A percentile compares a stretch with the other conserved stretches of the same genome.
Evolutionary conservation across 2,329 filamentous ascomycete genomes (phyloP).

Genomic region (Ascochyta clinopodiicola): DNA sequence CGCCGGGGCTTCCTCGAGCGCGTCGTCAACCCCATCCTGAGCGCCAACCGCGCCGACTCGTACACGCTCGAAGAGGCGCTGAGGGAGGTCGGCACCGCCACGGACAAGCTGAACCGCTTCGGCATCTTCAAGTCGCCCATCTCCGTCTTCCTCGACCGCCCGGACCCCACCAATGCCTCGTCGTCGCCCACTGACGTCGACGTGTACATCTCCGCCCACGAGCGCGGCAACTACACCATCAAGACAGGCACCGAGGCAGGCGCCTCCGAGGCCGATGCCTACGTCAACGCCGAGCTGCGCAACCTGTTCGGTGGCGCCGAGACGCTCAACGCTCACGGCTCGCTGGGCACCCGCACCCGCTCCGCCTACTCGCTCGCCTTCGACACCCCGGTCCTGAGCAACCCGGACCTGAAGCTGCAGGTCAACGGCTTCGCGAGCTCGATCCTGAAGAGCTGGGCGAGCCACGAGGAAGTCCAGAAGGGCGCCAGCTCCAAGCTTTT

Average conservation of each 20-base stretch:
- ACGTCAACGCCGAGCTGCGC: conserved; percentile 82
- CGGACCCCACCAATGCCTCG: conserved; percentile 71
- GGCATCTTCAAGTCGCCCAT: conserved; percentile 88
- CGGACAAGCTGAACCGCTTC: conserved; percentile 78
- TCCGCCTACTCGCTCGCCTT: conserved; percentile 90
- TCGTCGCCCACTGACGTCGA: conserved; percentile 80
- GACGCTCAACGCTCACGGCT: conserved; percentile 84
- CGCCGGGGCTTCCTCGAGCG: conserved; percentile 81
- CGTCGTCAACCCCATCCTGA: conserved; percentile 78
- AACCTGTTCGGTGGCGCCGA: conserved; percentile 97
- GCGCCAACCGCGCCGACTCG: conserved; percentile 67
- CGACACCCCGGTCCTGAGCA: conserved; percentile 80
- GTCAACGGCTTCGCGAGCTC: conserved; percentile 82
- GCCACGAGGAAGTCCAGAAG: conserved; percentile 86
- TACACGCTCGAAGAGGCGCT: conserved; percentile 82
- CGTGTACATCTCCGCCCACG: conserved; percentile 76
- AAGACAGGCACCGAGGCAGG: conserved; percentile 96
- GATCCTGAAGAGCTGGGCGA: conserved; percentile 90
- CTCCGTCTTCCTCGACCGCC: conserved; percentile 80
- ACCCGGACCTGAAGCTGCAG: conserved; percentile 80
- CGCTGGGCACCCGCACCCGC: conserved; percentile 85
- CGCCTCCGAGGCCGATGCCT: conserved; percentile 92
- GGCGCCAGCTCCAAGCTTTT: conserved; percentile 78
- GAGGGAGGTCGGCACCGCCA: conserved; percentile 71
- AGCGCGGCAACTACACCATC: conserved; percentile 82